Evolutionary conservation across 1,284 basidiomycete genomes (phyloP).

Genomic region (Cryptococcus sp.): DNA sequence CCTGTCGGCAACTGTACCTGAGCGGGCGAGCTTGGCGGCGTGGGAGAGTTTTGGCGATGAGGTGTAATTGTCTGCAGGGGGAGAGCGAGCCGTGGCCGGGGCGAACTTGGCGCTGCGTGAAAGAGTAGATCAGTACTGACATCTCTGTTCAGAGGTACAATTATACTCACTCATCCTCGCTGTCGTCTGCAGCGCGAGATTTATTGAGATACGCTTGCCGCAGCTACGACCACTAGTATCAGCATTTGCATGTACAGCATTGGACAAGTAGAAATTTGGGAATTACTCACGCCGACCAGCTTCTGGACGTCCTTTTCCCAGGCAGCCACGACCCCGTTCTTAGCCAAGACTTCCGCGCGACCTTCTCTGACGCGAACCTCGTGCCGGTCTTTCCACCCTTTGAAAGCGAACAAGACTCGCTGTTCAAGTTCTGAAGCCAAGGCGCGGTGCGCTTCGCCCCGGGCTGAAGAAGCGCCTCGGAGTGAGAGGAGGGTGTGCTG

Average conservation of each 20-base stretch:
- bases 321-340: constrained; percentile 61
- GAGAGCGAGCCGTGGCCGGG: constrained; percentile 59
- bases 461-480: constrained; percentile 34
- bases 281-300: constrained; percentile 32
- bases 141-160: no score
- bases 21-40: constrained; percentile 25
- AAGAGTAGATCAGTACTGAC: not conserved
- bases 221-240: constrained; percentile 55
- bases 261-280: not conserved
- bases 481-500: constrained; percentile 45
- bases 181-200: constrained; percentile 77
- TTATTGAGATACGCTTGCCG: constrained; percentile 76
- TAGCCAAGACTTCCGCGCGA: constrained; percentile 56
- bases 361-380: constrained; percentile 40
- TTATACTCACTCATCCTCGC: constrained; percentile 77
- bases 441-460: constrained; percentile 43
- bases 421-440: constrained; percentile 46
- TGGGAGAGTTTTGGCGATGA: constrained; percentile 60
- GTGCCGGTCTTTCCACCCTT: constrained; percentile 46
- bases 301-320: constrained; percentile 61
- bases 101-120: constrained; percentile 74
- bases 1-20: constrained; percentile 51
- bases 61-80: constrained; percentile 67
- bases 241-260: not conserved
- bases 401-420: constrained; percentile 40